phyloP scores from a whole-genome alignment of 164 flowering plant species.

The Protea cynaroides region DNA sequence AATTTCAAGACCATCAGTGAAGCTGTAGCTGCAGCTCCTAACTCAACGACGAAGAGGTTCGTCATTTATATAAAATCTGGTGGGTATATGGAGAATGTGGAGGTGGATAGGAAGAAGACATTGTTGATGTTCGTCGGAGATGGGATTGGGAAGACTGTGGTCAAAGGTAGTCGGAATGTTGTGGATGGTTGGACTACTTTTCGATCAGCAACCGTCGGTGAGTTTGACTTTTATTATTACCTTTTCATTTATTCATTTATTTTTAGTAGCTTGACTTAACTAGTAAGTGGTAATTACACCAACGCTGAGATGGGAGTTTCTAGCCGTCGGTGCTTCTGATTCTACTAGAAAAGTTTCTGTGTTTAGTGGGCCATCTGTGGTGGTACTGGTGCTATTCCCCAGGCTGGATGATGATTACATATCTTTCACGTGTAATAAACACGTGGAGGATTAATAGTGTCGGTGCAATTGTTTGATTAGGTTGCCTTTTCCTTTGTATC shows the following conservation, averaged over 20 bases:
- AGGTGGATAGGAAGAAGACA: constrained; percentile 50
- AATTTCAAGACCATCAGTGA: constrained; percentile 65
- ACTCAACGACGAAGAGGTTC: constrained; percentile 45
- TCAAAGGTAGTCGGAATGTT: constrained; percentile 70
- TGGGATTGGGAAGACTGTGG: constrained; percentile 77
- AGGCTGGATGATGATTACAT: too few relatives aligned
- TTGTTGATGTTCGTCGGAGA: constrained; percentile 84
- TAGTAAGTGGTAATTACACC: too few relatives aligned
- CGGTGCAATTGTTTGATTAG: too few relatives aligned
- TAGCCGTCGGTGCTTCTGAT: too few relatives aligned
- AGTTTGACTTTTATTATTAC: constrained; percentile 17
- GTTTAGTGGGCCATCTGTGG: too few relatives aligned
- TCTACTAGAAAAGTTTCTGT: too few relatives aligned
- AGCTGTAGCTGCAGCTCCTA: constrained; percentile 76
- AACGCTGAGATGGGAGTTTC: too few relatives aligned
- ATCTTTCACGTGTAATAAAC: too few relatives aligned
- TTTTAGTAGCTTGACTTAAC: neutral
- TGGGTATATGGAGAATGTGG: constrained; percentile 76
- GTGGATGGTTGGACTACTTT: constrained; percentile 85
- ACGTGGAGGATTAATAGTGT: too few relatives aligned
- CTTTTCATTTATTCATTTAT: neutral
- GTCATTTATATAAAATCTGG: constrained; percentile 85
- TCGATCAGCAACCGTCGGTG: constrained; percentile 89
- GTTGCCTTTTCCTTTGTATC: too few relatives aligned
- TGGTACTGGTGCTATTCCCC: too few relatives aligned